Evolutionary conservation across 352 stramenopile species (phyloP).

Genomic region (Plasmopara muralis): DNA sequence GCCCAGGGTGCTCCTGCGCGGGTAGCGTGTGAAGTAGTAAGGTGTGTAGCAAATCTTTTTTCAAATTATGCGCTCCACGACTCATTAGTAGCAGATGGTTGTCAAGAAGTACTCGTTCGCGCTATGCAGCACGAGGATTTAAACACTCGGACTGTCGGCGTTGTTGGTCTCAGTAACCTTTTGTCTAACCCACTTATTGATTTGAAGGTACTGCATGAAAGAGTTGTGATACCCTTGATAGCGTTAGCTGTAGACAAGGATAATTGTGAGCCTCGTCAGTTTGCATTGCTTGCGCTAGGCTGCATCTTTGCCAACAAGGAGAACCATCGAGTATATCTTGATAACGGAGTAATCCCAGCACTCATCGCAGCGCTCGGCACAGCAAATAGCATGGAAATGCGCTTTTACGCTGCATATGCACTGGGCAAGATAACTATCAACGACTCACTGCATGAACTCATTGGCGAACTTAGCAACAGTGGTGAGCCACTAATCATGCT

Average conservation of each 20-base stretch:
- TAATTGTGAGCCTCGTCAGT: conserved; percentile 53
- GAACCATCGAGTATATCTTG: conserved; percentile 68
- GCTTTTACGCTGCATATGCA: conserved; percentile 90
- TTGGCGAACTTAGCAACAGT: conserved; percentile 47
- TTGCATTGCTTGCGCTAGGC: conserved; percentile 79
- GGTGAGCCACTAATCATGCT: conserved; percentile 47
- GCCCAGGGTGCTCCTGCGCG: conserved; percentile 14
- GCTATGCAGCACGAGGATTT: conserved; percentile 56
- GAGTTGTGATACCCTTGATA: conserved; percentile 53
- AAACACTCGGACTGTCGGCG: conserved; percentile 77
- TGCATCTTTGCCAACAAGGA: conserved; percentile 67
- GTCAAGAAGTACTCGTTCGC: conserved; percentile 75
- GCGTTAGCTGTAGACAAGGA: conserved; percentile 33
- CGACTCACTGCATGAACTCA: conserved; percentile 52
- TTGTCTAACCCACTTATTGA: conserved; percentile 81
- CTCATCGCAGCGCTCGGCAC: conserved; percentile 60
- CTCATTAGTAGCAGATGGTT: conserved; percentile 65
- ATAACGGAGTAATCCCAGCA: conserved; percentile 54
- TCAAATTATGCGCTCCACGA: conserved; percentile 86
- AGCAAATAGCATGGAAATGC: conserved; percentile 82
- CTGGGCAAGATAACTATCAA: conserved; percentile 91
- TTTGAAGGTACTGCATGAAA: conserved; percentile 52
- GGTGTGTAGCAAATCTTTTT: conserved; percentile 68
- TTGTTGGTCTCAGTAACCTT: conserved; percentile 89
- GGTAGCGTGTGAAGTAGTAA: conserved; percentile 59